These are phyloP conservation scores for Arthroderma sp. DNA, from an alignment of 2,329 filamentous ascomycete species.

Conservation along the genomic window DNA sequence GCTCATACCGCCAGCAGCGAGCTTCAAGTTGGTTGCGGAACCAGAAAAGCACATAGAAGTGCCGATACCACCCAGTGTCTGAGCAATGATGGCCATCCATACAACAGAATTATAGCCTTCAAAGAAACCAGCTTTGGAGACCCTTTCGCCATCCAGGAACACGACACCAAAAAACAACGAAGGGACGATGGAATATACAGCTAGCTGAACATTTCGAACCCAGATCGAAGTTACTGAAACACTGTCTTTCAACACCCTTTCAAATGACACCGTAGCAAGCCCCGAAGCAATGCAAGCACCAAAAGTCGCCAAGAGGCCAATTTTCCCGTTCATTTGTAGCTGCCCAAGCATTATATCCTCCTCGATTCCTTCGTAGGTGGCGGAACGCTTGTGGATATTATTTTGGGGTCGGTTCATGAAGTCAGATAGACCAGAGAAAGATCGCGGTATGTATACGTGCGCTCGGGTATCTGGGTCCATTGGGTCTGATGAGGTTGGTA, in stretches of 20 bases:
- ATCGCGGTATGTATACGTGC: slow-evolving; percentile 58
- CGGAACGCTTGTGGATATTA: slow-evolving; percentile 54
- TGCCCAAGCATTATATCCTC: slow-evolving; percentile 41
- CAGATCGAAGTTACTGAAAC: slow-evolving; percentile 64
- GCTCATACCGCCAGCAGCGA: slow-evolving; percentile 83
- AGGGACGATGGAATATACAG: slow-evolving; percentile 86
- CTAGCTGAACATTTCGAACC: slow-evolving; percentile 89
- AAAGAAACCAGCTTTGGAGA: slow-evolving; percentile 79
- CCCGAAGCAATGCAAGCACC: slow-evolving; percentile 69
- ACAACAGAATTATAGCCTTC: slow-evolving; percentile 88
- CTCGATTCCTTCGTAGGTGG: slow-evolving; percentile 80
- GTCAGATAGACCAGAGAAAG: slow-evolving; percentile 59
- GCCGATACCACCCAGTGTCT: slow-evolving; percentile 74
- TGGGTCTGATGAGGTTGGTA: slow-evolving; percentile 40
- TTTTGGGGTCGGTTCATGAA: slow-evolving; percentile 29
- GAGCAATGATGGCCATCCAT: slow-evolving; percentile 70
- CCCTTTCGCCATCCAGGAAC: slow-evolving; percentile 72
- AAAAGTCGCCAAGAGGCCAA: slow-evolving; percentile 67
- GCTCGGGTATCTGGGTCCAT: slow-evolving; percentile 46
- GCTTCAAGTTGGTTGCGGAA: slow-evolving; percentile 82
- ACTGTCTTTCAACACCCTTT: slow-evolving; percentile 87
- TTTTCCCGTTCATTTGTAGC: slow-evolving; percentile 57
- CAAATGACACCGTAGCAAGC: slow-evolving; percentile 54
- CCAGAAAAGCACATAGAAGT: slow-evolving; percentile 70
- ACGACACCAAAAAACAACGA: slow-evolving; percentile 75